Percentiles rank a stretch among this genome's conserved stretches.
Conservation (phyloP, 768 basidiomycete genomes). For the Tulasnella sp. region DNA sequence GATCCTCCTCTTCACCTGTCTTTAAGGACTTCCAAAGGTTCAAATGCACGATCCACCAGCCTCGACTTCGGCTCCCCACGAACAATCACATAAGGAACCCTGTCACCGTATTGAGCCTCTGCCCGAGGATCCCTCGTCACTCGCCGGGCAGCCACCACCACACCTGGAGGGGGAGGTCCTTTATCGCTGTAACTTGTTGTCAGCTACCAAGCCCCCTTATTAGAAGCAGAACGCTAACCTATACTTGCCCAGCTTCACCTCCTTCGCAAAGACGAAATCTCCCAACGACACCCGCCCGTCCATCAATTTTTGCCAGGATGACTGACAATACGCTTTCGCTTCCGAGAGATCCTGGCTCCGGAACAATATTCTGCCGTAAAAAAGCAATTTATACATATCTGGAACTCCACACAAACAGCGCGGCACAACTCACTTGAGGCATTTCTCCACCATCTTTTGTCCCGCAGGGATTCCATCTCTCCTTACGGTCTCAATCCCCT, state of each 20-base stretch:
- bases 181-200: constrained; percentile 51
- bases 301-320: constrained; percentile 76
- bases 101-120: constrained; percentile 87
- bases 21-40: constrained; percentile 61
- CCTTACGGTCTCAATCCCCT: constrained; percentile 95
- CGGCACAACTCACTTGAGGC: constrained; percentile 62
- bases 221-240: constrained; percentile 44
- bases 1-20: constrained; percentile 44
- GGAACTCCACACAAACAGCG: background rate
- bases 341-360: constrained; percentile 80
- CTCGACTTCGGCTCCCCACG: constrained; percentile 53
- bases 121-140: constrained; percentile 66
- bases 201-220: background rate
- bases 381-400: background rate
- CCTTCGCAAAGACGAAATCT: constrained; percentile 92
- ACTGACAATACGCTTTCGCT: constrained; percentile 80
- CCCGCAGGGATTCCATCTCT: constrained; percentile 87
- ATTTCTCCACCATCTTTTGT: constrained; percentile 85
- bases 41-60: constrained; percentile 65
- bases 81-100: constrained; percentile 83
- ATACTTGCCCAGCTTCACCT: constrained; percentile 88
- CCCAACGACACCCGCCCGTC: constrained; percentile 76
- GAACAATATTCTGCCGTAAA: constrained; percentile 65
- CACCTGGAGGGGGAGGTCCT: constrained; percentile 85
- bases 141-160: constrained; percentile 69